Base-by-base conservation (phyloP, 257 asterid species). In the Solanum verrucosum region DNA sequence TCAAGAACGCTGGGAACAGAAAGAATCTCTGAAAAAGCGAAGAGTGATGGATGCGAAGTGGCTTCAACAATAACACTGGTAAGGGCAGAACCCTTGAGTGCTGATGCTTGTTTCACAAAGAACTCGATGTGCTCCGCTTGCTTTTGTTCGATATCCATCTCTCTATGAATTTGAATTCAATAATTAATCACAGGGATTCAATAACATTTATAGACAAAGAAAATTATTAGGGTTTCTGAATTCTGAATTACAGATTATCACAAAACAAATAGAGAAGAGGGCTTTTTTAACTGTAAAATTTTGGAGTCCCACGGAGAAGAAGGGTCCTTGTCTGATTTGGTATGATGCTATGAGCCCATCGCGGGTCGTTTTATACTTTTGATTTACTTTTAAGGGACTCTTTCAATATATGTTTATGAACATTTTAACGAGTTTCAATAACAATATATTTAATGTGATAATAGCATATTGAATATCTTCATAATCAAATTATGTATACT, bases 1-100 rank as follows among this genome's bases (percentile, higher is more conserved):
- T 96, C 91, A 3, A 89, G 84, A 85, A 97, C 89, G 87, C 27
- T 94, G n/a, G 98, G 93, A 74, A 94, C 93, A 18, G 96, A 84
- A 86, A 97, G 95, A 92, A 97, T 94, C 93, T 97, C 99, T 37
- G 99, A 94, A 94, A 97, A 97, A 75, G 99, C 99, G 78, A 97
- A 97, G 33, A 97, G 98, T 15, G 95, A 92, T 29, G 99, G 99
- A 84, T 97, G 99, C 3, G 98, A 97, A 87, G 98, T 97, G 70
- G 98, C 98, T 86, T 96, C 98, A 25, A 93, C 93, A 91, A 95
- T 87, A 90, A 93, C 91, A 88, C 38, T 84, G 31, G 93, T 90
- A 6, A 97, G 95, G n/a, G 92, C 91, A 7, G 96, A 75, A 68
- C 97, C 98, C 86, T 89, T 90, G 56, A 85, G 87, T 79, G 44